These are phyloP conservation scores for Aspergillus latus DNA, from an alignment of 2,329 filamentous ascomycete genomes.

Conservation along the genomic window DNA sequence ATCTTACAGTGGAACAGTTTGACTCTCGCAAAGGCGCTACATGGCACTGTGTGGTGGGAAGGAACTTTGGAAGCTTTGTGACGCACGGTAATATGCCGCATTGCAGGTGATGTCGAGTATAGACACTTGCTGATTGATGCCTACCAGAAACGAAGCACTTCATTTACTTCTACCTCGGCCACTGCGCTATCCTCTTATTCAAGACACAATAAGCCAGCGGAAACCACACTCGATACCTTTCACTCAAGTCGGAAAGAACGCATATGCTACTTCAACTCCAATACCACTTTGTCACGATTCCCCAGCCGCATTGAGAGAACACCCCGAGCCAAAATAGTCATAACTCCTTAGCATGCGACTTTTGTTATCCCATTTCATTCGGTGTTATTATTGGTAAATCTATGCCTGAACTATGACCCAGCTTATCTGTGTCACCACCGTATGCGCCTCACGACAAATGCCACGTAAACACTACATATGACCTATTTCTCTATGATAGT, in stretches of 20 bases:
- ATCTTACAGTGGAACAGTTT: slow-evolving; percentile 61
- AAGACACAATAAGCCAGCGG: slow-evolving; percentile 75
- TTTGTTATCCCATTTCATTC: slow-evolving; percentile 4
- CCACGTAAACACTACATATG: not conserved
- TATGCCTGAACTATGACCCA: not conserved
- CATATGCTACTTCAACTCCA: slow-evolving; percentile 3
- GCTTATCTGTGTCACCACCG: not conserved
- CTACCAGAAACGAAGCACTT: slow-evolving; percentile 93
- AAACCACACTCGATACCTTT: not conserved
- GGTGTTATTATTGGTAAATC: slow-evolving; percentile 15
- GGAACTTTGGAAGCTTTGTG: slow-evolving; percentile 98
- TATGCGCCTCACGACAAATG: not conserved
- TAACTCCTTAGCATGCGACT: not conserved
- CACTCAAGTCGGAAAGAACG: not conserved
- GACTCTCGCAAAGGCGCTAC: slow-evolving; percentile 95
- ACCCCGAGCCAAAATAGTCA: not conserved
- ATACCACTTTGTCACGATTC: slow-evolving; percentile 11
- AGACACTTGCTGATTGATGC: slow-evolving; percentile 11
- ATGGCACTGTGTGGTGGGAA: slow-evolving; percentile 98
- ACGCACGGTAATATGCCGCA: slow-evolving; percentile 72
- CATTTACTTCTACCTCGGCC: slow-evolving; percentile 99
- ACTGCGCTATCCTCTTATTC: slow-evolving; percentile 97
- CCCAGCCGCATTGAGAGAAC: slow-evolving; percentile 7
- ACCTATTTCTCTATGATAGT: not conserved
- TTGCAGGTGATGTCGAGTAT: not conserved